These are phyloP conservation scores for Xylaria cubensis DNA, from an alignment of 495 filamentous ascomycete species.

Conservation along the genomic window DNA sequence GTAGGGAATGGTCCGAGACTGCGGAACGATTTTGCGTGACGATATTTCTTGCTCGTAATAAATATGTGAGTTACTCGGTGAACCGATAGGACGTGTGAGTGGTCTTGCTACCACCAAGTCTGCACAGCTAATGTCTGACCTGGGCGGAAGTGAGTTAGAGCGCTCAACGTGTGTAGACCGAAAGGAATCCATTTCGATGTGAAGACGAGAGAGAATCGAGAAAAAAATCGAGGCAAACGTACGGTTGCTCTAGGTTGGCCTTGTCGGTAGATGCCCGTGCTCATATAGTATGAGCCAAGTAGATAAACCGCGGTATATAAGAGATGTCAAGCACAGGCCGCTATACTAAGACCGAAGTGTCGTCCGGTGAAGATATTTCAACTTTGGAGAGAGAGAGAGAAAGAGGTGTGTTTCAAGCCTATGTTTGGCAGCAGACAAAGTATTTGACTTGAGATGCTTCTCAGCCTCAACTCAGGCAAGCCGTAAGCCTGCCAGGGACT, in stretches of 20 bases:
- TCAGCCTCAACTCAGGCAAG: constrained; percentile 40
- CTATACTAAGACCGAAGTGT: not conserved
- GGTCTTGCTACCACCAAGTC: constrained; percentile 45
- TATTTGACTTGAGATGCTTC: constrained; percentile 39
- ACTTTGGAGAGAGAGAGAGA: constrained; percentile 26
- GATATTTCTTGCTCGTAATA: constrained; percentile 40
- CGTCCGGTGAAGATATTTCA: constrained; percentile 24
- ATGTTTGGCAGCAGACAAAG: constrained; percentile 37
- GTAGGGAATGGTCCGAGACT: constrained; percentile 37
- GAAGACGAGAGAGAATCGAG: constrained; percentile 26
- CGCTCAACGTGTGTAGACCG: constrained; percentile 42
- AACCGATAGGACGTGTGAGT: constrained; percentile 44
- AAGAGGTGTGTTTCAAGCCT: constrained; percentile 32
- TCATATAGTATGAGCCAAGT: not conserved
- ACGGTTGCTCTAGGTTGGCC: constrained; percentile 26
- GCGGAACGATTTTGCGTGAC: constrained; percentile 33
- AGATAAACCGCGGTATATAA: constrained; percentile 21
- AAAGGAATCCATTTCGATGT: constrained; percentile 41
- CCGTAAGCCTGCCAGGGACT: constrained; percentile 41
- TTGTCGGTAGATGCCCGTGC: constrained; percentile 12
- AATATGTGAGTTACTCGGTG: constrained; percentile 40
- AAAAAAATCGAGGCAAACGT: constrained; percentile 31
- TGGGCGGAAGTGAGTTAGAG: constrained; percentile 55
- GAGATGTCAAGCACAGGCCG: constrained; percentile 16
- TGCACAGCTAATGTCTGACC: constrained; percentile 47